Evolutionary conservation across 164 flowering plant species (phyloP).

Genomic region (Chloranthus sessilifolius): DNA sequence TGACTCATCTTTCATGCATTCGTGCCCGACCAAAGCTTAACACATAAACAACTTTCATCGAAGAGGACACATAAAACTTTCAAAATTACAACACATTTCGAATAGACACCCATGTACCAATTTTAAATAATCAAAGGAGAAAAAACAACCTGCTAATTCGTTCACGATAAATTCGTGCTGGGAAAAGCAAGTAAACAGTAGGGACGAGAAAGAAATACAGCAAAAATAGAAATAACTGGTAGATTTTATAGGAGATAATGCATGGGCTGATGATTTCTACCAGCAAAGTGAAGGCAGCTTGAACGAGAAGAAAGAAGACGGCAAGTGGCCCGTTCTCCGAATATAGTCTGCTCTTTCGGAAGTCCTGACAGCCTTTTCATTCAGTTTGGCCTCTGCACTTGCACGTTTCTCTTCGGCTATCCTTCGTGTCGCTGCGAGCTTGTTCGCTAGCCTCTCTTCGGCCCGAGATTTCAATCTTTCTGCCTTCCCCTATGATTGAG

Average conservation of each 20-base stretch:
- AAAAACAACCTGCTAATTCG: too few species aligned
- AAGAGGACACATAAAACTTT: too few species aligned
- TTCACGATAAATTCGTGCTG: too few species aligned
- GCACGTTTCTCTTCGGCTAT: constrained; percentile 87
- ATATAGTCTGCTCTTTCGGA: constrained; percentile 88
- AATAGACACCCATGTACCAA: too few species aligned
- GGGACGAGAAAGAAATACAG: constrained; percentile 5
- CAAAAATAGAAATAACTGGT: constrained; percentile 9
- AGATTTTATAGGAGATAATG: constrained; percentile 1
- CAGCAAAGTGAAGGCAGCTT: constrained; percentile 82
- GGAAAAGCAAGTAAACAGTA: too few species aligned
- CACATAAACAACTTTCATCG: too few species aligned
- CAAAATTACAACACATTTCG: too few species aligned
- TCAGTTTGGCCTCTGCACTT: constrained; percentile 80
- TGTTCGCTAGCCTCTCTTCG: constrained; percentile 69
- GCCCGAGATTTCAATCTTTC: constrained; percentile 83
- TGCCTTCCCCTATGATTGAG: constrained; percentile 76
- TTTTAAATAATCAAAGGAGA: too few species aligned
- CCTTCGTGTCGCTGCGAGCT: constrained; percentile 67
- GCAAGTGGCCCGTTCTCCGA: constrained; percentile 81
- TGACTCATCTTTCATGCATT: too few species aligned
- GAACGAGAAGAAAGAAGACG: constrained; percentile 61
- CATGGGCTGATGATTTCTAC: constrained; percentile 35
- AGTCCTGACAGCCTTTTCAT: constrained; percentile 68
- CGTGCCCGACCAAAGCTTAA: too few species aligned